phyloP scores from a whole-genome alignment of 2,329 filamentous ascomycete genomes.

The Didymella sp. region DNA sequence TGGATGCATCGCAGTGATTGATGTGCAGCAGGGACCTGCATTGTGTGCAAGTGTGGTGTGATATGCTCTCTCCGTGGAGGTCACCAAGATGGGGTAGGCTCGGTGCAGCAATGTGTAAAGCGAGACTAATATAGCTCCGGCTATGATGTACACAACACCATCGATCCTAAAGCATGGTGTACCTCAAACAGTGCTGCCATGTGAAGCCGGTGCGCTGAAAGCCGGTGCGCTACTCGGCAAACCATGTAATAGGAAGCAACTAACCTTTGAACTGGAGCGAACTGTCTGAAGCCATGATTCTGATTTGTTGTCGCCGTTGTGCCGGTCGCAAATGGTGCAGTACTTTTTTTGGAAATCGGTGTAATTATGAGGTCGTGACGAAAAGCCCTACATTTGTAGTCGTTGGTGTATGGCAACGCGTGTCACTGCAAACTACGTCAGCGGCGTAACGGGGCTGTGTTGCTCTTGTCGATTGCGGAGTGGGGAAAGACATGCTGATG shows the following conservation, averaged over 20 bases:
- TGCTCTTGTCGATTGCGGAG: not conserved
- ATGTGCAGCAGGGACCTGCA: not conserved
- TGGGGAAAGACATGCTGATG: not conserved
- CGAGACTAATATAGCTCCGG: constrained; percentile 7
- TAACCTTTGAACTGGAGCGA: constrained; percentile 14
- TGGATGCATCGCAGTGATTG: too few species aligned
- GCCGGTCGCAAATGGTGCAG: not conserved
- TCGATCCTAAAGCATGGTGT: not conserved
- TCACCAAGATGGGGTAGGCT: not conserved
- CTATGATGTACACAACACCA: not conserved
- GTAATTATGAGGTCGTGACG: constrained; percentile 12
- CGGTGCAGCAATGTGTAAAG: not conserved
- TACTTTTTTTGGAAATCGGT: not conserved
- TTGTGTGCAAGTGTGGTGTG: not conserved
- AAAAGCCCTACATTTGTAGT: not conserved
- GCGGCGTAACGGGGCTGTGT: not conserved
- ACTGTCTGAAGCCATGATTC: constrained; percentile 1
- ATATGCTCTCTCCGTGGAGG: not conserved
- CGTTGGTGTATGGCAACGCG: constrained; percentile 2
- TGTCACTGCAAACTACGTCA: not conserved
- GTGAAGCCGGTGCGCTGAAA: not conserved
- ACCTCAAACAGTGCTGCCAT: not conserved
- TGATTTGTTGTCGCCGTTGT: not conserved
- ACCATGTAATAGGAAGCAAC: not conserved
- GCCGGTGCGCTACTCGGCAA: not conserved